Base-by-base conservation (phyloP, 148 eudicot genomes). In the Silene latifolia region DNA sequence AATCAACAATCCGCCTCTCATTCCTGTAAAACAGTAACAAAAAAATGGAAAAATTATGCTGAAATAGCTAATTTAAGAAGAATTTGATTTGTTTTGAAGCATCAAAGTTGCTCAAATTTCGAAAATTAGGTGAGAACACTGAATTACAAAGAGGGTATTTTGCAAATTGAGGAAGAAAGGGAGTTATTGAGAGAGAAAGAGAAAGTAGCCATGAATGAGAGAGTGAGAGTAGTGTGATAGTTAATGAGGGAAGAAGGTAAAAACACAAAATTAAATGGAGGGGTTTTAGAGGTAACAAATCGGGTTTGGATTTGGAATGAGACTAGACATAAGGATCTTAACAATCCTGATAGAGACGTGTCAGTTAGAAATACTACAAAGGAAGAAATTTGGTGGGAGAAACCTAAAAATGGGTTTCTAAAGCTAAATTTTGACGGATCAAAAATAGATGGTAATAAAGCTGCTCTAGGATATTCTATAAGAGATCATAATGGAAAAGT, bases 1-100 rank as follows among this genome's bases (percentile, higher is more conserved):
- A 42, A 59, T 42, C 67, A 51, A 73, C 25, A 67, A 73, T 23
- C 73, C 73, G 60, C 73, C 82, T 71, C 75, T 75, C 82, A 80
- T 80, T 62, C 71, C 82, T 75, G 64, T 70, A 48, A 29, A 39
- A 53, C 4, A 69, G 17, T 56, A 21, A 58, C 64, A 24, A 69
- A 35, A 21, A 48, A 42, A 15, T 11, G 56, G 56, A 72, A 82
- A 64, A 87, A 73, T 61, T 75, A 71, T 54, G 14, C 72, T 32
- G 64, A 80, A 35, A 15, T 10, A 76, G 73, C 48, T 71, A 80
- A 75, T 46, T 35, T 66, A 59, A 46, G 76, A 75, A 29, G 42
- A 32, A 27, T 69, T 63, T 35, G 21, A 14, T 39, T 14, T 23
- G 7, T 69, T 3, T 4, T 0, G n/a, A 58, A 47, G 0, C 7